Percentiles rank a stretch among this genome's conserved stretches.
Conservation (phyloP, 345 rosid species). For the Salix dunnii region DNA sequence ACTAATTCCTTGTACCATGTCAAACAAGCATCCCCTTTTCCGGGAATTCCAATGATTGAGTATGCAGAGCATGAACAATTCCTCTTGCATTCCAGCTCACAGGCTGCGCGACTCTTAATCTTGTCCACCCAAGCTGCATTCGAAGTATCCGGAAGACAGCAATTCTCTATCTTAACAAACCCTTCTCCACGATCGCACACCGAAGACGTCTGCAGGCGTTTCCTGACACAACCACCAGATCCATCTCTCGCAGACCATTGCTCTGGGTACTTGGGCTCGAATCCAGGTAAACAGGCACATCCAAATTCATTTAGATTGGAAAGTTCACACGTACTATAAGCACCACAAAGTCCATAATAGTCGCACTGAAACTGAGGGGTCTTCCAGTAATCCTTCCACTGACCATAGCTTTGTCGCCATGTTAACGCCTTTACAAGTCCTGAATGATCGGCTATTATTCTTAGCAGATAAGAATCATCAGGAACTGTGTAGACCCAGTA, state of each 20-base stretch:
- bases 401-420: too few species aligned
- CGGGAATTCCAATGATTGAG: neutral
- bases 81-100: neutral
- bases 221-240: constrained; percentile 8
- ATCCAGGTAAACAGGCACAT: constrained; percentile 10
- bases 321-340: neutral
- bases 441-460: too few species aligned
- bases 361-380: too few species aligned
- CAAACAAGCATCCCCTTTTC: constrained; percentile 8
- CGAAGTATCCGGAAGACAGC: neutral
- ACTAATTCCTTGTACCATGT: constrained; percentile 3
- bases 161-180: neutral
- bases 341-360: neutral
- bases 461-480: too few species aligned
- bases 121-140: neutral
- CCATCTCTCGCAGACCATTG: constrained; percentile 12
- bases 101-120: neutral
- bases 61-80: constrained; percentile 12
- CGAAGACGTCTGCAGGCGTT: neutral
- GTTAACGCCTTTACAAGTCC: neutral
- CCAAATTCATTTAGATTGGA: neutral
- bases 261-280: neutral
- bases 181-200: neutral
- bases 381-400: too few species aligned
- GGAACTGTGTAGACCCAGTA: neutral